These are phyloP conservation scores for Cyclotella cryptica DNA, from an alignment of 108 stramenopile species.

Conservation along the genomic window DNA sequence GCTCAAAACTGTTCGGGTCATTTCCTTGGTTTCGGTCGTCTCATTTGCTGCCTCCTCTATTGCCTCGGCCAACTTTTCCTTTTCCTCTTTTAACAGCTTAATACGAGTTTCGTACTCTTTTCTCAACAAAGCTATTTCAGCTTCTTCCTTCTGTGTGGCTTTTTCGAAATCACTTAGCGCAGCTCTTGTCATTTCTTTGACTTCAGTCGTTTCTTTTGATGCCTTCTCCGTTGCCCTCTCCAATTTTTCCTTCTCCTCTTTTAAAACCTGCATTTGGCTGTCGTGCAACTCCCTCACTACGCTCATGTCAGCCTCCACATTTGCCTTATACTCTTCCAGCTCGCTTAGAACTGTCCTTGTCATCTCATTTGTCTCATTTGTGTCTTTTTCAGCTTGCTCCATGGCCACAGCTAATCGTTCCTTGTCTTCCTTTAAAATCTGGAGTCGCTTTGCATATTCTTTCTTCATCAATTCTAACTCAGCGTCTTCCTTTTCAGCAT, in stretches of 20 bases:
- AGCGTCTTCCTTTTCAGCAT: slow-evolving; percentile 5
- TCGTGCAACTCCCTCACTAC: neutral
- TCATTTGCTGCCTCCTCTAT: slow-evolving; percentile 6
- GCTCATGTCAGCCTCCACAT: neutral
- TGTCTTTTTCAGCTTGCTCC: neutral
- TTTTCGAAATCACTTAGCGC: neutral
- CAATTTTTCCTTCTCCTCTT: slow-evolving; percentile 11
- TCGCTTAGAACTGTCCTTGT: neutral
- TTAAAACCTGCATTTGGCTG: neutral
- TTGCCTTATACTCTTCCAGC: neutral
- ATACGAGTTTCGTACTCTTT: neutral
- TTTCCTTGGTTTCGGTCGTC: slow-evolving; percentile 9
- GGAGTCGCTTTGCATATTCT: slow-evolving; percentile 1
- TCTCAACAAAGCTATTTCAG: neutral
- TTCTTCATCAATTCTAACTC: neutral
- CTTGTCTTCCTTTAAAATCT: slow-evolving; percentile 15
- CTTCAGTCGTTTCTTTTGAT: neutral
- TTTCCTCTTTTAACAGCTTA: neutral
- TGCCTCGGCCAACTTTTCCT: neutral
- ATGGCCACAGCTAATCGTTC: neutral
- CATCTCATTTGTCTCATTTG: slow-evolving; percentile 2
- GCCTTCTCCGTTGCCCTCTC: neutral
- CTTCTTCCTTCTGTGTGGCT: neutral
- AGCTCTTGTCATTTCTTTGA: neutral
- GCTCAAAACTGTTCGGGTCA: slow-evolving; percentile 5